phyloP scores from a whole-genome alignment of 768 basidiomycete genomes.

The Russula griseocarnosa region DNA sequence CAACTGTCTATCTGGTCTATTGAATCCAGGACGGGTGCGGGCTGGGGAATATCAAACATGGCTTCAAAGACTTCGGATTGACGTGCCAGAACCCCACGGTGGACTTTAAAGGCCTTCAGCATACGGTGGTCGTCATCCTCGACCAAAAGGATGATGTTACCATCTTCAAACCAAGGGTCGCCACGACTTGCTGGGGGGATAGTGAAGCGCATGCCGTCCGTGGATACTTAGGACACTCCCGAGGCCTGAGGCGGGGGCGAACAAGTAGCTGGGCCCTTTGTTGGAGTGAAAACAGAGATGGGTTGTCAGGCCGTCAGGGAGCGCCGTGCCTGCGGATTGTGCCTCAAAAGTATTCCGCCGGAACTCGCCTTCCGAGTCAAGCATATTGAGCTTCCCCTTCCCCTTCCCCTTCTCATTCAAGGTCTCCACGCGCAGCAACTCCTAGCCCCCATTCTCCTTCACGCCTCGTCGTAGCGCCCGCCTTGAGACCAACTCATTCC shows the following conservation, averaged over 20 bases:
- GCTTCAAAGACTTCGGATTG: slow-evolving; percentile 56
- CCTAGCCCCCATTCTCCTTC: slow-evolving; percentile 45
- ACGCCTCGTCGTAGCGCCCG: slow-evolving; percentile 50
- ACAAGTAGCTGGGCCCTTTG: too few species aligned
- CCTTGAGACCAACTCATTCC: slow-evolving; percentile 51
- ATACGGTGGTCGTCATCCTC: slow-evolving; percentile 34
- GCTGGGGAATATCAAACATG: slow-evolving; percentile 51
- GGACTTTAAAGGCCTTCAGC: slow-evolving; percentile 49
- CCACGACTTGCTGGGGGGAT: slow-evolving; percentile 29
- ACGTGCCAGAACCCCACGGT: slow-evolving; percentile 43
- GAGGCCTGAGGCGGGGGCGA: background rate
- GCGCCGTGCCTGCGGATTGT: background rate
- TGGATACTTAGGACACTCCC: background rate
- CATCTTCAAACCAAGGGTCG: slow-evolving; percentile 59
- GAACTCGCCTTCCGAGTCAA: background rate
- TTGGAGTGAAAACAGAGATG: background rate
- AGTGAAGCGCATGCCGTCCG: slow-evolving; percentile 11
- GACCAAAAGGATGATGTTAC: slow-evolving; percentile 49
- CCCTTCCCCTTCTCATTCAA: slow-evolving; percentile 30
- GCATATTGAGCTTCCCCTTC: slow-evolving; percentile 8
- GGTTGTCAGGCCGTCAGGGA: background rate
- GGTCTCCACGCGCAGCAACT: slow-evolving; percentile 38
- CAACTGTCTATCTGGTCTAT: slow-evolving; percentile 44
- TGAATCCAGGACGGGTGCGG: slow-evolving; percentile 28
- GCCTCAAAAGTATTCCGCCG: background rate